Conservation (phyloP, 1,284 basidiomycete species). For the Ceratobasidium sp. region DNA sequence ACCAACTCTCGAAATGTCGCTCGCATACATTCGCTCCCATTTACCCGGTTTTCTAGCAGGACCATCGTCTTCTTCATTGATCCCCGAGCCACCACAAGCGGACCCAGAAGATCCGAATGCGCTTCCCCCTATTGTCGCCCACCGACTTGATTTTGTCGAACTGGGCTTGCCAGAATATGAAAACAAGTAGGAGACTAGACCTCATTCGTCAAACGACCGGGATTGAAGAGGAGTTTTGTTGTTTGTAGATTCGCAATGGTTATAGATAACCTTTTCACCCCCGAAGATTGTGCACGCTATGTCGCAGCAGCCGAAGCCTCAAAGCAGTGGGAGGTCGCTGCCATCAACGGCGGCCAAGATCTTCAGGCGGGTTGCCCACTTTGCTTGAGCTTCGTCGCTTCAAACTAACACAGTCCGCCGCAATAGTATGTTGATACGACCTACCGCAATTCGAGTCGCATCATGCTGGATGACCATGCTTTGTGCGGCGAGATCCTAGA, state of each 20-base stretch:
- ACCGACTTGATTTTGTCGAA: constrained; percentile 34
- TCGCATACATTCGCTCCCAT: background rate
- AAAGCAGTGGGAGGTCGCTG: constrained; percentile 23
- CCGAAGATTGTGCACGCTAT: constrained; percentile 37
- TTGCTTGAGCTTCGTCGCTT: background rate
- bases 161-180: constrained; percentile 36
- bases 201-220: no score
- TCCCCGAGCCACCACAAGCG: constrained; percentile 38
- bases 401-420: background rate
- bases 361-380: background rate
- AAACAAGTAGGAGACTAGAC: constrained; percentile 1
- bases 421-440: constrained; percentile 15
- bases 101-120: constrained; percentile 30
- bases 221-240: background rate
- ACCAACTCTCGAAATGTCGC: constrained; percentile 1
- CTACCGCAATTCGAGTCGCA: constrained; percentile 40
- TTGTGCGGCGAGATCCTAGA: constrained; percentile 31
- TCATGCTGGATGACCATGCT: constrained; percentile 29
- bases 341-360: constrained; percentile 15
- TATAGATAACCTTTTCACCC: constrained; percentile 39
- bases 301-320: constrained; percentile 33
- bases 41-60: background rate
- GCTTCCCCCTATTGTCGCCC: constrained; percentile 35
- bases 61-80: background rate
- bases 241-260: constrained; percentile 34